Base-by-base conservation (phyloP, 768 basidiomycete genomes). In the Tylopilus balloui region DNA sequence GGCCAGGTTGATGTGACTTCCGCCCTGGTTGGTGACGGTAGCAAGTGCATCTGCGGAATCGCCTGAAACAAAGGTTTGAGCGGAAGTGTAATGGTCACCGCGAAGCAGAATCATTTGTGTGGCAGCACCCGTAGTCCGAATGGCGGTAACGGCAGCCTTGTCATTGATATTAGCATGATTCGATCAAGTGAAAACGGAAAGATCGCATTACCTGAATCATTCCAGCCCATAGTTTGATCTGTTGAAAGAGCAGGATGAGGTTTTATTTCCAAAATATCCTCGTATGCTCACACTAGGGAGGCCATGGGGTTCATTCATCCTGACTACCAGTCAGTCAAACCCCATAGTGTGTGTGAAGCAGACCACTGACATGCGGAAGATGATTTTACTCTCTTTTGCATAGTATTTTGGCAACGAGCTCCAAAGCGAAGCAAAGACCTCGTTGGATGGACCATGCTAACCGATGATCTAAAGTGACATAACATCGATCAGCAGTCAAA, bases 291-390 rank as follows among this genome's bases (percentile, higher is more conserved):
- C 54, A 10, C 3, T 40, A 6, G 54, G 54, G 15, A 55, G 34
- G 20, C 54, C 54, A 21, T 55, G 52, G 2, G 54, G 54, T 41
- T 55, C 54, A 28, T 55, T 55, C 54, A 55, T 55, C 41, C 54
- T 55, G 8, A 5, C 5, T 29, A 50, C 17, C 3, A 24, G n/a
- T 54, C 4, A 54, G 32, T 17, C 5, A 21, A 25, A 25, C 11
- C 9, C 11, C 13, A 43, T 5, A 17, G 3, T 1, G 15, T 10
- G 3, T 1, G 15, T 10, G 11, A 24, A 14, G 20, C 11, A 3
- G 14, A 15, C 6, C 6, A 37, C 54, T 24, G 8, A 55, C 54
- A 55, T 7, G 38, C 54, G 51, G 4, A 55, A 55, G 25, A 55
- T 8, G 25, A 55, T 10, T 27, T 17, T 38, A 12, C 21, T 45